Conservation (phyloP, 2,329 filamentous ascomycete species). For the Onygenales sp. region DNA sequence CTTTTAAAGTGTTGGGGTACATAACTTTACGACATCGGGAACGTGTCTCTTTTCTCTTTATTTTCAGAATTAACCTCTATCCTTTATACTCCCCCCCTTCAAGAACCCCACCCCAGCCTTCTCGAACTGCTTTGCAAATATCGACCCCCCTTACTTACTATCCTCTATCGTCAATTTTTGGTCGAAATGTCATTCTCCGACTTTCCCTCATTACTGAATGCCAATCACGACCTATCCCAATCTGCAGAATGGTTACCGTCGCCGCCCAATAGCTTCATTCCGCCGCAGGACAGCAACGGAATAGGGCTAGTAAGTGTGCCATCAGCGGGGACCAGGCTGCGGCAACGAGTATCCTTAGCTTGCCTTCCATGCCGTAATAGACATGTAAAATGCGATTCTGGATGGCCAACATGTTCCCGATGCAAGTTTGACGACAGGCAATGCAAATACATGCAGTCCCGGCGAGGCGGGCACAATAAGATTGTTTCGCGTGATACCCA, state of each 20-base stretch:
- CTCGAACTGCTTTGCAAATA: neutral
- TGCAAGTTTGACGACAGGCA: constrained; percentile 33
- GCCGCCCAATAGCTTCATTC: neutral
- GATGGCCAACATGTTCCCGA: constrained; percentile 33
- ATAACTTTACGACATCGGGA: too few relatives aligned
- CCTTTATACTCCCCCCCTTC: too few relatives aligned
- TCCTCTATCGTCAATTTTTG: neutral
- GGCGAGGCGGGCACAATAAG: constrained; percentile 28
- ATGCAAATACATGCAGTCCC: constrained; percentile 41
- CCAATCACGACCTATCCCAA: neutral
- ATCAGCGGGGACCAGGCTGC: neutral
- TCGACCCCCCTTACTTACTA: neutral
- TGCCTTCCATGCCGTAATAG: constrained; percentile 28
- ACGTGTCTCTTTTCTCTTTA: too few relatives aligned
- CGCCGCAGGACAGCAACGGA: neutral
- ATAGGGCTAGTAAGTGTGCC: neutral
- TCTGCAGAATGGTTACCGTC: neutral
- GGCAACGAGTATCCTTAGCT: constrained; percentile 9
- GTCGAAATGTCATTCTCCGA: neutral
- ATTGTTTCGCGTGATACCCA: constrained; percentile 4
- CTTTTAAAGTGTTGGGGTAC: too few relatives aligned
- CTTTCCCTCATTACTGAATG: neutral
- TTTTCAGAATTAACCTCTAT: too few relatives aligned
- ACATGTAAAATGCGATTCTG: constrained; percentile 40
- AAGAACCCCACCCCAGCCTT: too few relatives aligned